These are phyloP conservation scores for Bretschneidera sinensis DNA, from an alignment of 345 rosid genomes.

Conservation along the genomic window DNA sequence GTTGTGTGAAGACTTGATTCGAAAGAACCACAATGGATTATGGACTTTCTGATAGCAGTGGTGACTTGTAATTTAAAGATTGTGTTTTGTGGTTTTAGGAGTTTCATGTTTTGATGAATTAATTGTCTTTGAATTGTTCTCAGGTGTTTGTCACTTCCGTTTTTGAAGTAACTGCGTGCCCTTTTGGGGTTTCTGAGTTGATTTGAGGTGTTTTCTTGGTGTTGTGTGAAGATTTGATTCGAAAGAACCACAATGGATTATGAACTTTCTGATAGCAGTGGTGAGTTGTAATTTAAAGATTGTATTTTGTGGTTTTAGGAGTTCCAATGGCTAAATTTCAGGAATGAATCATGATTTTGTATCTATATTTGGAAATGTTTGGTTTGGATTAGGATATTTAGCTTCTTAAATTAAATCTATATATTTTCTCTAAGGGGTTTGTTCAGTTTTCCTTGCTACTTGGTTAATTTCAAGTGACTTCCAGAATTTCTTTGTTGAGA, in stretches of 20 bases:
- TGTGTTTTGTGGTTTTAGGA: neutral
- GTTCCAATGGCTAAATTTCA: neutral
- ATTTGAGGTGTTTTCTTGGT: conserved; percentile 8
- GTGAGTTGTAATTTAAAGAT: conserved; percentile 33
- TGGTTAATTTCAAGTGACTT: neutral
- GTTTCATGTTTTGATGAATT: neutral
- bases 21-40: conserved; percentile 41
- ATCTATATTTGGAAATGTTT: no score
- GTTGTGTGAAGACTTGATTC: neutral
- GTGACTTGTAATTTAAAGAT: conserved; percentile 32
- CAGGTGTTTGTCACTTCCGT: neutral
- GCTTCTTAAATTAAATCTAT: no score
- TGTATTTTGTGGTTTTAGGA: neutral
- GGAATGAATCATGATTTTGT: neutral
- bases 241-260: conserved; percentile 41
- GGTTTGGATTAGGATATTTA: no score
- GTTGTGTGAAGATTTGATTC: neutral
- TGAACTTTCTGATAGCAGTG: conserved; percentile 66
- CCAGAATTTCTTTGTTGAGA: no score
- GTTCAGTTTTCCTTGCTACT: neutral
- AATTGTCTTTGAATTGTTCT: neutral
- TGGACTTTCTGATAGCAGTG: conserved; percentile 66
- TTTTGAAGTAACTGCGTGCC: neutral
- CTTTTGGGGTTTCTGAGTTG: conserved; percentile 7
- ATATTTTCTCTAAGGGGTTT: neutral